Evolutionary conservation across 257 asterid species (phyloP), one percentile per base, ranked within the genome.

Genomic region (Solanum sparsipilum): DNA sequence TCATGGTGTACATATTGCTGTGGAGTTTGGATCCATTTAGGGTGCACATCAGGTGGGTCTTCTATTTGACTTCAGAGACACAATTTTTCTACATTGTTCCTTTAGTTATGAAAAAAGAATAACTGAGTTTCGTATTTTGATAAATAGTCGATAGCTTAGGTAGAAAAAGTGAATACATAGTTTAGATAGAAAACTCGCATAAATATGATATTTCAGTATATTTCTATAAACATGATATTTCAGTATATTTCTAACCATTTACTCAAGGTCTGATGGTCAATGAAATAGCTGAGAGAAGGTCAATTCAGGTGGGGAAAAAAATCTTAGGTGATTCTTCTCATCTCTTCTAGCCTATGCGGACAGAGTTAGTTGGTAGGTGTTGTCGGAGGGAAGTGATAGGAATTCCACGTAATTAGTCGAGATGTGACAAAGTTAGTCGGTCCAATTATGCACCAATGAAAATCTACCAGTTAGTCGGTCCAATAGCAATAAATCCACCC

Each of bases 271-370:
- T 48, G 58, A 48, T 56, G n/a, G 10, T 56, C 10, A 56, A 56
- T 56, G 0, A 56, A 56, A 0, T 56, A 0, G 9, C 0, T 6
- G 63, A 52, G 9, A 52, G 4, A 0, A 0, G 3, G 20, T 48
- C 21, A 48, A 15, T 48, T 48, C 4, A 52, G 9, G 63, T 0
- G 2, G 20, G 0, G 3, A 5, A 13, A 52, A 52, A 56, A 56
- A 18, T 56, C 0, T 6, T 18, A 56, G n/a, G 63, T 56, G 63
- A 1, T 5, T 56, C 1, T 56, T 2, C 2, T 58, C 13, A 21
- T 58, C 27, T 8, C 27, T 58, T 16, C 3, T 15, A 15, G 8
- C 60, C 3, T 15, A 48, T 5, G 21, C 0, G 3, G 21, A 48
- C 8, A 48, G 21, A 48, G 60, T 5, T 16, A 48, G 1, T 48